Conservation (phyloP, 2,329 filamentous ascomycete genomes). For the Sphaerulina vaccinii region DNA sequence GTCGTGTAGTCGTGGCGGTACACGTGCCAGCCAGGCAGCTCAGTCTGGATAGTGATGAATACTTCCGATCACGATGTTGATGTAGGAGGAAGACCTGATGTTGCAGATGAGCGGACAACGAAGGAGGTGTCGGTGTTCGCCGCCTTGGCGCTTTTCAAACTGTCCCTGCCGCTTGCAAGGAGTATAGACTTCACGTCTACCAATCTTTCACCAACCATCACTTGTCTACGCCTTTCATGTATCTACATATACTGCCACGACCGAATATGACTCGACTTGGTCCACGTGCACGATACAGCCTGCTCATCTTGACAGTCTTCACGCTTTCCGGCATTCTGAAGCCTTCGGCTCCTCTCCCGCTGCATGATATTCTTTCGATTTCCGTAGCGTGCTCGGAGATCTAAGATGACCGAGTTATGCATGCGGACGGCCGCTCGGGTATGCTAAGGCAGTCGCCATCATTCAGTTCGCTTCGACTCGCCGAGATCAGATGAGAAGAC, state of each 20-base stretch:
- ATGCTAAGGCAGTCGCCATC: conserved; percentile 8
- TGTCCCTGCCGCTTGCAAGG: background rate
- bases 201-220: background rate
- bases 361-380: conserved; percentile 14
- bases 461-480: conserved; percentile 1
- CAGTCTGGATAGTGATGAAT: background rate
- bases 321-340: background rate
- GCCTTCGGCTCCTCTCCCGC: conserved; percentile 23
- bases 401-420: conserved; percentile 12
- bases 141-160: background rate
- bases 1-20: background rate
- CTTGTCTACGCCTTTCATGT: background rate
- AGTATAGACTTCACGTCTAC: conserved; percentile 1
- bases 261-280: background rate
- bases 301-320: background rate
- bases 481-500: background rate
- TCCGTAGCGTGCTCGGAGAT: conserved; percentile 24
- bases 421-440: conserved; percentile 12
- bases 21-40: background rate
- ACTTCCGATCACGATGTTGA: background rate
- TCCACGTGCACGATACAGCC: background rate
- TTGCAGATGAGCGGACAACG: background rate
- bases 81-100: background rate
- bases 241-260: background rate
- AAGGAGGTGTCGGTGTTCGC: background rate